phyloP scores from a whole-genome alignment of 2,329 filamentous ascomycete genomes.

The Beauveria varroae region DNA sequence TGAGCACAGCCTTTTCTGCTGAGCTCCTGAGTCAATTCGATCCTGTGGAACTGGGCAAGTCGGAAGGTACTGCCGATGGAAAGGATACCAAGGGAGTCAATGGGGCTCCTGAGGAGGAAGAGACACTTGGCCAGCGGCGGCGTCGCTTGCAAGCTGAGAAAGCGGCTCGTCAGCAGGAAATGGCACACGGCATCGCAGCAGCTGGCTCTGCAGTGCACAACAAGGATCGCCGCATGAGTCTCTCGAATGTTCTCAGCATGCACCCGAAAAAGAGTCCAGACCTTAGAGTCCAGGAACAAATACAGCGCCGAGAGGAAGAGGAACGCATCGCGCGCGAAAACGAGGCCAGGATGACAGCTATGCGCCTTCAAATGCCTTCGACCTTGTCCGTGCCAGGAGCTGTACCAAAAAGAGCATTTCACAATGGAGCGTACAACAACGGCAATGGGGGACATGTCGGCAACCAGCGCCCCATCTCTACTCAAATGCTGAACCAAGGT shows the following conservation, averaged over 20 bases:
- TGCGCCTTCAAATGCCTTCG: conserved; percentile 43
- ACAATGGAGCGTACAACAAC: conserved; percentile 48
- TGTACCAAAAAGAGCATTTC: conserved; percentile 37
- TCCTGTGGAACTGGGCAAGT: conserved; percentile 35
- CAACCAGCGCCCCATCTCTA: conserved; percentile 18
- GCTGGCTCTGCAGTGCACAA: conserved; percentile 13
- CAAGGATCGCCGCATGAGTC: conserved; percentile 34
- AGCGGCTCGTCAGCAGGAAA: conserved; percentile 54
- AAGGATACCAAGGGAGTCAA: conserved; percentile 30
- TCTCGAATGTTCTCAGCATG: conserved; percentile 51
- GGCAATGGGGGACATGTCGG: conserved; percentile 34
- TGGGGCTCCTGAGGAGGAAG: conserved; percentile 49
- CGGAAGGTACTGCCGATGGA: conserved; percentile 25
- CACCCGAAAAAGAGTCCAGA: conserved; percentile 35
- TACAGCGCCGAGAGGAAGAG: conserved; percentile 33
- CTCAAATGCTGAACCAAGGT: conserved; percentile 18
- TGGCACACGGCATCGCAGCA: conserved; percentile 30
- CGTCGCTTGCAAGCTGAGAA: conserved; percentile 63
- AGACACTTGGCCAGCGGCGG: conserved; percentile 72
- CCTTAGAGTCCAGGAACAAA: conserved; percentile 34
- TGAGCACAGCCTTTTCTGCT: conserved; percentile 58
- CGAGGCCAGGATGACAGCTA: conserved; percentile 40
- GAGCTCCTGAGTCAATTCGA: conserved; percentile 63
- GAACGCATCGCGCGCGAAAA: conserved; percentile 33
- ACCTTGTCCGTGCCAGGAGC: conserved; percentile 25